phyloP scores from a whole-genome alignment of 2,329 filamentous ascomycete species.

The Claviceps arundinis region DNA sequence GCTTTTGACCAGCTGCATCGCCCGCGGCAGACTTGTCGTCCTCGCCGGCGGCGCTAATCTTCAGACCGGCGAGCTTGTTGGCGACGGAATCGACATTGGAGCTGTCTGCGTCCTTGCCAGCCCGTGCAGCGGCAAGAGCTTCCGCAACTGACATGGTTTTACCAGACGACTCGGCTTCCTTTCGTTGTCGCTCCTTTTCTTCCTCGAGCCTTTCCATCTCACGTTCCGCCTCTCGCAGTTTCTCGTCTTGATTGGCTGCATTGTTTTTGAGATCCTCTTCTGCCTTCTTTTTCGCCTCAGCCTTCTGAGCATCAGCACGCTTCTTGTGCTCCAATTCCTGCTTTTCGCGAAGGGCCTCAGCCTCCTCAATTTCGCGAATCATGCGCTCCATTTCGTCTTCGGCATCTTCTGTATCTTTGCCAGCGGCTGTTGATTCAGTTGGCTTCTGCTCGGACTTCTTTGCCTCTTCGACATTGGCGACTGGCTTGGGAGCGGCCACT shows the following conservation, averaged over 20 bases:
- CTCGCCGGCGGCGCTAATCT: slow-evolving; percentile 25
- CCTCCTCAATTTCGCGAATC: slow-evolving; percentile 49
- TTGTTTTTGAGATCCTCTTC: slow-evolving; percentile 29
- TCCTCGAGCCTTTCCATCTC: slow-evolving; percentile 64
- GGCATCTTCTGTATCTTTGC: slow-evolving; percentile 22
- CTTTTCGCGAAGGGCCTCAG: slow-evolving; percentile 35
- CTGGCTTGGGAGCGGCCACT: slow-evolving; percentile 4
- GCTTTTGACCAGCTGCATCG: slow-evolving; percentile 41
- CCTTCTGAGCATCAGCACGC: slow-evolving; percentile 31
- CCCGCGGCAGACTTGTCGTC: slow-evolving; percentile 20
- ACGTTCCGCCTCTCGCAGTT: slow-evolving; percentile 58
- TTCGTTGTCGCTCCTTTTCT: slow-evolving; percentile 47
- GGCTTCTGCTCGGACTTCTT: slow-evolving; percentile 11
- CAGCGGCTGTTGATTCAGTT: slow-evolving; percentile 17
- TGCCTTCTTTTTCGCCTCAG: slow-evolving; percentile 36
- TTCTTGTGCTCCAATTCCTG: slow-evolving; percentile 33
- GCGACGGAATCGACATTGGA: slow-evolving; percentile 27
- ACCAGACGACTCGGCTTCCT: slow-evolving; percentile 34
- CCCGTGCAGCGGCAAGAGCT: slow-evolving; percentile 26
- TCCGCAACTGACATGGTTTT: slow-evolving; percentile 39
- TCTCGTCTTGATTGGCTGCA: slow-evolving; percentile 46
- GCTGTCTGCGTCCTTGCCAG: slow-evolving; percentile 26
- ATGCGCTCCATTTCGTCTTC: slow-evolving; percentile 47
- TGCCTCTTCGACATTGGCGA: background rate
- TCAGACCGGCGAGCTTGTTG: slow-evolving; percentile 39